Conservation (phyloP, 1,284 basidiomycete species). For the Pholiota adiposa region DNA sequence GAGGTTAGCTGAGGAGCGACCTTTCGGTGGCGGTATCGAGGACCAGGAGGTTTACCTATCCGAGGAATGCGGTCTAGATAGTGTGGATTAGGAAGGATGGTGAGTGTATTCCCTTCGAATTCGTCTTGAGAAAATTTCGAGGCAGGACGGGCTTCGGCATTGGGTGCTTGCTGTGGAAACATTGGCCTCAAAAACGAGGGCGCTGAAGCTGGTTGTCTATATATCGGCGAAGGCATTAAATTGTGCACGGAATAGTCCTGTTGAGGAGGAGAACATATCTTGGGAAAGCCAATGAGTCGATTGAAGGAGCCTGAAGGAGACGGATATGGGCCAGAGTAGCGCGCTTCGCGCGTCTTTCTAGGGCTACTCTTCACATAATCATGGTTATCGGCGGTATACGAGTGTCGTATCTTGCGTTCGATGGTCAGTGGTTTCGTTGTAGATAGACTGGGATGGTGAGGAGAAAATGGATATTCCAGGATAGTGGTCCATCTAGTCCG, state of each 20-base stretch:
- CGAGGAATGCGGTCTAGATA: background rate
- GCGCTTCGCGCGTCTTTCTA: background rate
- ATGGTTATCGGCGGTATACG: background rate
- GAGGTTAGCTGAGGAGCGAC: too few species aligned
- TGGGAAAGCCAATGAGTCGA: background rate
- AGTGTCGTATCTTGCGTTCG: background rate
- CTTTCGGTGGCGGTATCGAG: background rate
- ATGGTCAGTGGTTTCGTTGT: background rate
- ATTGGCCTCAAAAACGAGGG: too few species aligned
- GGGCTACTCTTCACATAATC: background rate
- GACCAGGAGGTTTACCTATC: background rate
- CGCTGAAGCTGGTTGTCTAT: too few species aligned
- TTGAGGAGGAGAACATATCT: background rate
- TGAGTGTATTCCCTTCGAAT: background rate
- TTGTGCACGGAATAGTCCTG: background rate
- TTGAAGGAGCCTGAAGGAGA: background rate
- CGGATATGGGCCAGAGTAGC: background rate
- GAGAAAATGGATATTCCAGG: conserved; percentile 1
- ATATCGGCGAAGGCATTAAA: too few species aligned
- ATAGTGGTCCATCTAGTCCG: background rate
- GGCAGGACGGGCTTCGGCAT: background rate
- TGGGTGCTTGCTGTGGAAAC: background rate
- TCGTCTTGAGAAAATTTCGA: background rate
- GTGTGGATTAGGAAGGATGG: background rate
- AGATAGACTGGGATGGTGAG: background rate